Evolutionary conservation across 2,329 filamentous ascomycete genomes (phyloP), one percentile per base, ranked within the genome.

Genomic region (Neonectria magnoliae): DNA sequence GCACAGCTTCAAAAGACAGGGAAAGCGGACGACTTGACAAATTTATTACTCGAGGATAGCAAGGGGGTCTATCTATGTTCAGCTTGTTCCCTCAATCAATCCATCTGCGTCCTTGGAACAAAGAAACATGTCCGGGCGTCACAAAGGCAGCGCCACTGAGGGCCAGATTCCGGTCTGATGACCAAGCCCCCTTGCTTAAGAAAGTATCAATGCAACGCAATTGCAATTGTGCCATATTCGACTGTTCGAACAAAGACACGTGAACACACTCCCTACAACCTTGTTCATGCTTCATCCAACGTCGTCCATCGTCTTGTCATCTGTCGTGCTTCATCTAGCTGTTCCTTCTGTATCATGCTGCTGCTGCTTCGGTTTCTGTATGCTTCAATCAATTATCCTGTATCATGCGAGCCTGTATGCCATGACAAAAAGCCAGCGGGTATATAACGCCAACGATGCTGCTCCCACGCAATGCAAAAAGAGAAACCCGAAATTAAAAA

Each of bases 361-460:
- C 60, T 71, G 48, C 60, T 41, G 29, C 55, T 36, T 29, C 25
- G 5, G 61, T 58, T 68, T 20, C 58, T 63, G 59, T 63, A 70
- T 69, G 63, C 66, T 69, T 64, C 64, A 71, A 69, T 71, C 65
- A 44, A 71, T 72, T 73, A 71, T 74, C 66, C 63, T 71, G 66
- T 65, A 66, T 72, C 54, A 71, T 72, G 65, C 65, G 59, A 52
- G 52, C 52, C 48, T 63, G 66, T 71, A 70, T 70, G 68, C 62
- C 65, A 68, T 66, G 64, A 68, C 62, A 67, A 73, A 68, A 72
- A 70, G 60, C 63, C 71, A 75, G 68, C 72, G 76, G 76, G 76
- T 78, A 78, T 78, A 76, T 63, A 78, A 78, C 76, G 76, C 76
- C 76, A 71, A 73, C 68, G 68, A 78, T 78, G 76, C 72, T 71